These are phyloP conservation scores for Kuraishia ogatae DNA, from an alignment of 805 yeast species.

Conservation along the genomic window DNA sequence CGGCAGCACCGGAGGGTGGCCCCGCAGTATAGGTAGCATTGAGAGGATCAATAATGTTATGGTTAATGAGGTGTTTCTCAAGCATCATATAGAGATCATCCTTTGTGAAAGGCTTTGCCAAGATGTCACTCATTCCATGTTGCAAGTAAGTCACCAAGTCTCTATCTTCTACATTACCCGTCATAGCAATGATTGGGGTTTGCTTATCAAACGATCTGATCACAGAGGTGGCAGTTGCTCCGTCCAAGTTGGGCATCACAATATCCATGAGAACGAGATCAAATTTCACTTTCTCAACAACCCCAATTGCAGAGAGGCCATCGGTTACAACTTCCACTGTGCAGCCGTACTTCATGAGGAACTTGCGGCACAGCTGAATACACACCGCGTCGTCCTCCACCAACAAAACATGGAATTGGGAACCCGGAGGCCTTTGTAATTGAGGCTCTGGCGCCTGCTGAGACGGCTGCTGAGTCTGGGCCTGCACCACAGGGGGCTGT, in stretches of 20 bases:
- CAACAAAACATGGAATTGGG: constrained; percentile 54
- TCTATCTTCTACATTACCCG: constrained; percentile 78
- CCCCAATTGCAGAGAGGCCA: constrained; percentile 81
- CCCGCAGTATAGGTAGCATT: constrained; percentile 13
- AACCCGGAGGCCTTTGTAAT: constrained; percentile 20
- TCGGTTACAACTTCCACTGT: constrained; percentile 89
- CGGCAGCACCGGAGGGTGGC: not conserved
- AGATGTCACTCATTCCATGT: constrained; percentile 87
- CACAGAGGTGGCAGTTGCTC: constrained; percentile 85
- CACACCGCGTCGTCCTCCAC: constrained; percentile 82
- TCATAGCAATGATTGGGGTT: constrained; percentile 92
- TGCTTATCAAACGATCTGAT: constrained; percentile 76
- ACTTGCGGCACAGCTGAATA: constrained; percentile 74
- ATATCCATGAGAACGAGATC: constrained; percentile 82
- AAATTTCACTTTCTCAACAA: constrained; percentile 60
- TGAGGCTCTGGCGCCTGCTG: not conserved
- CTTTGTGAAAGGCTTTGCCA: constrained; percentile 91
- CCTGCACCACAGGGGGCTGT: constrained; percentile 2
- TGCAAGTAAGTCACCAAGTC: constrained; percentile 73
- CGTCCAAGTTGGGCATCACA: constrained; percentile 82
- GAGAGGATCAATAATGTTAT: constrained; percentile 15
- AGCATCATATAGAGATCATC: constrained; percentile 74
- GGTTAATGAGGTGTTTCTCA: constrained; percentile 58
- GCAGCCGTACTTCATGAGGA: constrained; percentile 82
- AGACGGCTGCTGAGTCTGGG: constrained; percentile 1